phyloP scores from a whole-genome alignment of 129 eudicot genomes.

The Heracleum sosnowskyi region DNA sequence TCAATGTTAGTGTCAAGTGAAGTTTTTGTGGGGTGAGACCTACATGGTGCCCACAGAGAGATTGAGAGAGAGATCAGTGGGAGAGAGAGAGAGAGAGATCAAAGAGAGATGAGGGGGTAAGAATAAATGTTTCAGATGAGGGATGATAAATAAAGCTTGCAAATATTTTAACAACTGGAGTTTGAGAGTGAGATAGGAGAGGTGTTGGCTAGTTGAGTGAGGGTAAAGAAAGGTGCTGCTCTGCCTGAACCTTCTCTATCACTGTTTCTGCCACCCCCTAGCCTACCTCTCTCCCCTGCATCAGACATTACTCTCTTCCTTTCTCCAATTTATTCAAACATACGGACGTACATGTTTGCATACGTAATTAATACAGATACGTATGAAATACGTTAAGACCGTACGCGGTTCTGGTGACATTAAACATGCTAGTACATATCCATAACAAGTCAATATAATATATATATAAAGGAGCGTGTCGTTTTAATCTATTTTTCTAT shows the following conservation, averaged over 20 bases:
- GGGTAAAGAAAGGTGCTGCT: conserved; percentile 6
- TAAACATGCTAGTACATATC: not conserved
- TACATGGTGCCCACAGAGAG: conserved; percentile 55
- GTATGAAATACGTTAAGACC: not conserved
- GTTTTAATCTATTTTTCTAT: too few species aligned
- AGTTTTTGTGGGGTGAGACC: conserved; percentile 23
- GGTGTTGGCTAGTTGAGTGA: not conserved
- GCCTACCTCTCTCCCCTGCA: not conserved
- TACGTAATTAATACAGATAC: not conserved
- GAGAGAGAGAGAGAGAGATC: conserved; percentile 8
- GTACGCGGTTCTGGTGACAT: not conserved
- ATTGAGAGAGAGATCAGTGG: not conserved
- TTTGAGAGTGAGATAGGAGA: conserved; percentile 5
- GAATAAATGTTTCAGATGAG: conserved; percentile 1
- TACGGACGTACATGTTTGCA: not conserved
- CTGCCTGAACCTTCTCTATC: conserved; percentile 7
- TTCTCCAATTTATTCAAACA: not conserved
- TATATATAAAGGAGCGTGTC: too few species aligned
- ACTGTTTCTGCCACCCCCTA: conserved; percentile 3
- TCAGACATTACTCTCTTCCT: not conserved
- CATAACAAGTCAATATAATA: too few species aligned
- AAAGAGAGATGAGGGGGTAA: not conserved
- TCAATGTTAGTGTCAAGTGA: not conserved
- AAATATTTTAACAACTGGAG: not conserved
- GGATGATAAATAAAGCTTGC: conserved; percentile 1